These are phyloP conservation scores for Lachancea waltii DNA, from an alignment of 805 yeast genomes.

Conservation along the genomic window DNA sequence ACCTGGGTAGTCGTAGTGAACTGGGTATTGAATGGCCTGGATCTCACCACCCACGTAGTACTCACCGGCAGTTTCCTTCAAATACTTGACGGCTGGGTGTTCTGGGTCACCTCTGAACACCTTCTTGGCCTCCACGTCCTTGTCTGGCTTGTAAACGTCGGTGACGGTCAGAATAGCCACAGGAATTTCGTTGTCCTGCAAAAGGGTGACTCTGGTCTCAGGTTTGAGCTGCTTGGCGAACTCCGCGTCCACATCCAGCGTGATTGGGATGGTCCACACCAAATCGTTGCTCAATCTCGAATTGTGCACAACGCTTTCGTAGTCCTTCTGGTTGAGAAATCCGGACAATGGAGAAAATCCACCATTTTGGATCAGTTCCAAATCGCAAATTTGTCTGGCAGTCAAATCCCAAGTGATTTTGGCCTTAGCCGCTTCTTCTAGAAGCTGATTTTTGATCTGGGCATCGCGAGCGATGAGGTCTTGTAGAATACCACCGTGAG, in stretches of 20 bases:
- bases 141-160: conserved; percentile 78
- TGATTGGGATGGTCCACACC: conserved; percentile 90
- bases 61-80: conserved; percentile 69
- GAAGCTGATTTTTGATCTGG: conserved; percentile 46
- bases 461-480: conserved; percentile 82
- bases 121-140: conserved; percentile 67
- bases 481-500: conserved; percentile 89
- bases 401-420: conserved; percentile 46
- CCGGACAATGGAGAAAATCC: conserved; percentile 84
- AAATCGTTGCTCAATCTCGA: conserved; percentile 70
- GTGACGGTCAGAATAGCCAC: conserved; percentile 76
- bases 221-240: conserved; percentile 40
- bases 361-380: conserved; percentile 86
- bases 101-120: conserved; percentile 97
- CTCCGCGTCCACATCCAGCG: conserved; percentile 60
- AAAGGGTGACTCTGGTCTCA: conserved; percentile 63
- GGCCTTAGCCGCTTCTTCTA: conserved; percentile 48
- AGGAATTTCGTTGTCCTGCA: conserved; percentile 73
- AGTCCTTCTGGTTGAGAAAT: conserved; percentile 57
- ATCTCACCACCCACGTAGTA: conserved; percentile 82
- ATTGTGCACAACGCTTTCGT: conserved; percentile 54
- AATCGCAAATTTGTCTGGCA: conserved; percentile 86
- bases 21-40: conserved; percentile 77
- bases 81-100: conserved; percentile 83
- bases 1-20: conserved; percentile 85